Conservation (phyloP, 495 filamentous ascomycete species). For the Rhizodiscina lignyota region DNA sequence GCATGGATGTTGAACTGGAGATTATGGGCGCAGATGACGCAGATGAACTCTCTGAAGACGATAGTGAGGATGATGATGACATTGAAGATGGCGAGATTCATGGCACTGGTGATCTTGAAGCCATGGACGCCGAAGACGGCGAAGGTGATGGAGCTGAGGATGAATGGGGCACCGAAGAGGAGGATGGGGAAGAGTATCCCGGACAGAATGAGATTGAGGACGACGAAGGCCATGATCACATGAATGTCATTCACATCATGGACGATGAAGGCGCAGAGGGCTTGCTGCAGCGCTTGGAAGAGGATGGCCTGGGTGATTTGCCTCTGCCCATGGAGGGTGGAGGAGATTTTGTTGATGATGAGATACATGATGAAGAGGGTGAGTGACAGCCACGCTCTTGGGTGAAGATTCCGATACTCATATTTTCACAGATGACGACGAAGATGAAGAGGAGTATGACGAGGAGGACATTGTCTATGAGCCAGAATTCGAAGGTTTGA, state of each 20-base stretch:
- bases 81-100: constrained; percentile 46
- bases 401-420: constrained; percentile 1
- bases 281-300: constrained; percentile 5
- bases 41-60: constrained; percentile 51
- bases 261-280: constrained; percentile 3
- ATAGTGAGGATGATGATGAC: constrained; percentile 42
- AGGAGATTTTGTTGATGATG: constrained; percentile 32
- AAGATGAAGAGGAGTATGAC: constrained; percentile 22
- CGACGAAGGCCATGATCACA: not conserved
- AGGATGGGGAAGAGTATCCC: constrained; percentile 26
- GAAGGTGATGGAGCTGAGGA: constrained; percentile 45
- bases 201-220: constrained; percentile 22
- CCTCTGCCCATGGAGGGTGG: constrained; percentile 10
- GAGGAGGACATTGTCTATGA: constrained; percentile 22
- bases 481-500: constrained; percentile 20
- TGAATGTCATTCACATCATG: not conserved
- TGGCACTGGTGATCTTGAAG: constrained; percentile 10
- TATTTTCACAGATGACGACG: constrained; percentile 12
- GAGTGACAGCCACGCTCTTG: constrained; percentile 12
- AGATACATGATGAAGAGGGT: constrained; percentile 45
- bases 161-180: constrained; percentile 33
- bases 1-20: constrained; percentile 69
- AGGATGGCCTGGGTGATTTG: too few relatives aligned
- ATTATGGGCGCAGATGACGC: constrained; percentile 23
- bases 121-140: constrained; percentile 38